Conservation (phyloP, 495 filamentous ascomycete genomes). For the Aspergillus incahuasiensis region DNA sequence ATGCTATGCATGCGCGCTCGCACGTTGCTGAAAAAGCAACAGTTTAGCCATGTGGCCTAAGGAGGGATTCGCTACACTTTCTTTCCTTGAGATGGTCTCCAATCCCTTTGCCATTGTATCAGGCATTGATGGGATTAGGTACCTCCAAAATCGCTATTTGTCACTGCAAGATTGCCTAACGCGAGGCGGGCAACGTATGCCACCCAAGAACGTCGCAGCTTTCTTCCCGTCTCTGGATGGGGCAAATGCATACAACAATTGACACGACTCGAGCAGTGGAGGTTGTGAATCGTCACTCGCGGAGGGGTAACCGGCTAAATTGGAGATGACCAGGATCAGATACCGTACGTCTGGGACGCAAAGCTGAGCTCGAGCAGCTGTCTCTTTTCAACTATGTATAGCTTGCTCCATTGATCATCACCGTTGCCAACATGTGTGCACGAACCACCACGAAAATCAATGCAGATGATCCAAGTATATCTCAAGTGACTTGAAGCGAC, state of each 20-base stretch:
- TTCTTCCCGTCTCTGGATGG: not conserved
- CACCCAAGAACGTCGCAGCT: not conserved
- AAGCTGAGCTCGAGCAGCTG: not conserved
- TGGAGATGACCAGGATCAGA: not conserved
- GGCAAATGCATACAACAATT: not conserved
- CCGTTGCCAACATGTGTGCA: not conserved
- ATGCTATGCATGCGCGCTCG: not conserved
- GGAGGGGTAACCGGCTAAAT: conserved; percentile 1
- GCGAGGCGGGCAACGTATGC: not conserved
- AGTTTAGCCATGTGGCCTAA: conserved; percentile 1
- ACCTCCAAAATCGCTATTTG: not conserved
- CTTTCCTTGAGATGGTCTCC: not conserved
- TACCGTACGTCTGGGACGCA: not conserved
- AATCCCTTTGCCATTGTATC: not conserved
- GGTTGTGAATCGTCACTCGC: conserved; percentile 3
- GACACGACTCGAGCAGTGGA: not conserved
- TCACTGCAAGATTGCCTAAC: not conserved
- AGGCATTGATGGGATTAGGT: not conserved
- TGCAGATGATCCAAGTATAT: not conserved
- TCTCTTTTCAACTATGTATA: not conserved
- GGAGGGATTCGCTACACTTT: not conserved
- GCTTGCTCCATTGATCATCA: not conserved
- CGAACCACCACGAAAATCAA: not conserved
- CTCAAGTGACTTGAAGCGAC: not conserved
- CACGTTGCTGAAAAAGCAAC: conserved; percentile 8